Evolutionary conservation across 2,329 filamentous ascomycete genomes (phyloP).

Genomic region (Aureobasidium zeae): DNA sequence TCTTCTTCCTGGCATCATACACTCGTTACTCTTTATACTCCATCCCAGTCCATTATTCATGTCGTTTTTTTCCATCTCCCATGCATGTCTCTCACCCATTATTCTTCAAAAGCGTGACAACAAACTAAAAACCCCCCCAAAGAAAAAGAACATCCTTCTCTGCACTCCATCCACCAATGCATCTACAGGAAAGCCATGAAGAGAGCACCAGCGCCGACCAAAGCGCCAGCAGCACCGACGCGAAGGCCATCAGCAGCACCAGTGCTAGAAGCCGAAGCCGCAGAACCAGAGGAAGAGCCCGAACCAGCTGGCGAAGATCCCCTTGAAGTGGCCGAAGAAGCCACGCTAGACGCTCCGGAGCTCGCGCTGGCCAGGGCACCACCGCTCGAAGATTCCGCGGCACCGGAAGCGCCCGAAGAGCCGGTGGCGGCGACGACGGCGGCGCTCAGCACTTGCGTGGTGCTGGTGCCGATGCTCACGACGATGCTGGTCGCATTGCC

Average conservation of each 20-base stretch:
- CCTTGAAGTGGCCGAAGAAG: slow-evolving; percentile 15
- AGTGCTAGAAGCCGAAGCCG: slow-evolving; percentile 18
- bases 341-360: slow-evolving; percentile 5
- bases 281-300: slow-evolving; percentile 20
- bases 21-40: no score
- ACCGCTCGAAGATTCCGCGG: slow-evolving; percentile 7
- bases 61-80: no score
- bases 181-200: slow-evolving; percentile 30
- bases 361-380: no score
- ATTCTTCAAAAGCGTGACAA: no score
- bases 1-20: no score
- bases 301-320: background rate
- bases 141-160: no score
- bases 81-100: no score
- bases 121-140: no score
- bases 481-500: slow-evolving; percentile 26
- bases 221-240: slow-evolving; percentile 27
- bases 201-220: slow-evolving; percentile 31
- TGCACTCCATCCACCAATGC: background rate
- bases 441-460: slow-evolving; percentile 20
- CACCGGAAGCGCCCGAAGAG: slow-evolving; percentile 11
- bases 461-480: slow-evolving; percentile 26
- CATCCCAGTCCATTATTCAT: no score
- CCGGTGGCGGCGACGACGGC: slow-evolving; percentile 15
- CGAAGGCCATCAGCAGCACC: slow-evolving; percentile 25